Evolutionary conservation across 2,329 filamentous ascomycete species (phyloP).

Genomic region (Cladophialophora psammophila): DNA sequence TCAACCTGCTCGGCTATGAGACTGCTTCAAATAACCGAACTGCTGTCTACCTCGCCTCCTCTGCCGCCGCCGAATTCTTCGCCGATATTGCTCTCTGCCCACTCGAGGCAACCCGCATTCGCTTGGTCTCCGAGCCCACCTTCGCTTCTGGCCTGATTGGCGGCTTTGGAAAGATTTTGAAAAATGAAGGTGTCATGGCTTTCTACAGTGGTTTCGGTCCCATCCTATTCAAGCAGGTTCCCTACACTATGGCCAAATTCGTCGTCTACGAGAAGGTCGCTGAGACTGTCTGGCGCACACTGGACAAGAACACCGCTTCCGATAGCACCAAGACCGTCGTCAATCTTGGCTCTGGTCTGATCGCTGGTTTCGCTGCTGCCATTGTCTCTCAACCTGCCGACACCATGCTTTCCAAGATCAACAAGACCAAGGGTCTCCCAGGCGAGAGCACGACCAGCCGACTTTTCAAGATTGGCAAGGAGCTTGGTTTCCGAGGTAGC

Average conservation of each 20-base stretch:
- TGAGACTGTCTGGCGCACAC: slow-evolving; percentile 71
- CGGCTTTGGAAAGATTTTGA: slow-evolving; percentile 83
- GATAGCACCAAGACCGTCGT: slow-evolving; percentile 75
- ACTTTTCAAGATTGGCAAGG: slow-evolving; percentile 86
- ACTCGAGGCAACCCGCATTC: slow-evolving; percentile 91
- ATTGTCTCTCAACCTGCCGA: slow-evolving; percentile 88
- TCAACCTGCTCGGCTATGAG: slow-evolving; percentile 80
- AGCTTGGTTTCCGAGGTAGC: slow-evolving; percentile 80
- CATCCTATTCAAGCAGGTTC: slow-evolving; percentile 87
- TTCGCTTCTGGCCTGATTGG: slow-evolving; percentile 81
- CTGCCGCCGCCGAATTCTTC: slow-evolving; percentile 69
- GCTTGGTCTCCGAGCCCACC: slow-evolving; percentile 85
- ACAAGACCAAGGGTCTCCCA: slow-evolving; percentile 88
- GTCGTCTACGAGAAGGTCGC: slow-evolving; percentile 90
- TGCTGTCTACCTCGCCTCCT: slow-evolving; percentile 76
- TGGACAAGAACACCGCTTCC: slow-evolving; percentile 76
- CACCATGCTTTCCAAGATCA: slow-evolving; percentile 95
- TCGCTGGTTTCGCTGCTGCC: slow-evolving; percentile 86
- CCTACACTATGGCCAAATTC: slow-evolving; percentile 96
- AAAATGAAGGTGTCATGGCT: slow-evolving; percentile 80
- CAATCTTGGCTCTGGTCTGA: slow-evolving; percentile 85
- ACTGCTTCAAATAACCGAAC: slow-evolving; percentile 79
- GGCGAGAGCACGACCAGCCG: slow-evolving; percentile 83
- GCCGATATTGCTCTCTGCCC: slow-evolving; percentile 77
- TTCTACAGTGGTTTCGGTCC: slow-evolving; percentile 93